Percentiles rank a stretch among this genome's conserved stretches.
These are phyloP conservation scores for Acanthochlamys bracteata DNA, from an alignment of 106 monocot species.

Conservation along the genomic window DNA sequence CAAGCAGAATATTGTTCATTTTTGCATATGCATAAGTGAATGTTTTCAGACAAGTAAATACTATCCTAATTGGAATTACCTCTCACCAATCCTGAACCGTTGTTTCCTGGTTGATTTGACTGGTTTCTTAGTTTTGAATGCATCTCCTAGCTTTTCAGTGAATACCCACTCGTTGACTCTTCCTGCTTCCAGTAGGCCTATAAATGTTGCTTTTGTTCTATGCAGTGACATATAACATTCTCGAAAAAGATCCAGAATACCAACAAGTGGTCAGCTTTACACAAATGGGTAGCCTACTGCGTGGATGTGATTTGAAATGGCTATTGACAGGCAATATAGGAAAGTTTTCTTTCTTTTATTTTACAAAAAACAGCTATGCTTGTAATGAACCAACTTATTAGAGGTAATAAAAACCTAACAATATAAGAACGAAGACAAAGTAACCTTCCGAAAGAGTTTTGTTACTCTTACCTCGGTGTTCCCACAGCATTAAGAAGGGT, in stretches of 20 bases:
- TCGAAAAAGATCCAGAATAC: constrained; percentile 55
- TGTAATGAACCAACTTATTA: not conserved
- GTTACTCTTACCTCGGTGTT: constrained; percentile 29
- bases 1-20: not conserved
- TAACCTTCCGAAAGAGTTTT: not conserved
- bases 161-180: constrained; percentile 52
- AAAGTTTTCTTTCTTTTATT: not conserved
- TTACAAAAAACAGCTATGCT: not conserved
- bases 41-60: not conserved
- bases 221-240: constrained; percentile 50
- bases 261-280: constrained; percentile 29
- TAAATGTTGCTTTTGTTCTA: constrained; percentile 41
- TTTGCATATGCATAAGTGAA: not conserved
- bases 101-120: constrained; percentile 21
- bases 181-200: constrained; percentile 32
- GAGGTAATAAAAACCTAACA: not conserved
- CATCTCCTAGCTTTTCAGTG: constrained; percentile 43
- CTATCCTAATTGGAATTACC: not conserved
- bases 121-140: constrained; percentile 15
- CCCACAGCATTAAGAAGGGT: constrained; percentile 46
- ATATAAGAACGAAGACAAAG: not conserved
- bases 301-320: too few relatives aligned
- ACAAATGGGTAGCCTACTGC: not conserved
- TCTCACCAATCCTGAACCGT: constrained; percentile 27
- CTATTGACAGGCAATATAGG: too few relatives aligned